A percentile compares a stretch with the other conserved stretches of the same genome.
Conservation (phyloP, 306 rosid species). For the Quercus engelmannii region DNA sequence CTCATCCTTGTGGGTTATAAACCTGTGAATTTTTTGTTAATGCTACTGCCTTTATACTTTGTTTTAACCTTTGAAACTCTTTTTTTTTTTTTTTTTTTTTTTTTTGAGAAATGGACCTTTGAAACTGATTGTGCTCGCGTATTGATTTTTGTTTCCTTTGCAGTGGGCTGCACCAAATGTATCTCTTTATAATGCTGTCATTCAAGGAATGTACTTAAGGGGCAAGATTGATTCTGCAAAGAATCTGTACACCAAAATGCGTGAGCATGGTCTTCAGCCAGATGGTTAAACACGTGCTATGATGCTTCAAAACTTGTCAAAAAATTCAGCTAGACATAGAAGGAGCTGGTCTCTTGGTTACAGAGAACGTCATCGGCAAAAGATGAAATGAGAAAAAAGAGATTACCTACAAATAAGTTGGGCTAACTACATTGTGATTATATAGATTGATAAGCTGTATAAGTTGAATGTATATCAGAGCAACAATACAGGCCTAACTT, state of each 20-base stretch:
- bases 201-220: constrained; percentile 80
- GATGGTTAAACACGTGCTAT: constrained; percentile 73
- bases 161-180: constrained; percentile 48
- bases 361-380: constrained; percentile 26
- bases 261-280: constrained; percentile 46
- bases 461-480: background rate
- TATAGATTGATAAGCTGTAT: background rate
- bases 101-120: background rate
- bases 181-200: constrained; percentile 63
- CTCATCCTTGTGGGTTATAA: background rate
- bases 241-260: constrained; percentile 60
- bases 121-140: background rate
- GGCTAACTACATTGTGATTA: background rate
- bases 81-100: too few relatives aligned
- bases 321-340: constrained; percentile 7
- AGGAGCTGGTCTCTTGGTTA: constrained; percentile 20
- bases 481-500: background rate
- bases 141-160: constrained; percentile 25
- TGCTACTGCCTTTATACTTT: background rate
- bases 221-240: constrained; percentile 54
- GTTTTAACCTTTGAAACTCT: background rate
- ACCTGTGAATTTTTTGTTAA: background rate
- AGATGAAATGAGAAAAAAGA: constrained; percentile 4
- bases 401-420: background rate
- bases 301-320: constrained; percentile 55